These are phyloP conservation scores for Acacia crassicarpa DNA, from an alignment of 306 rosid species.

Conservation along the genomic window DNA sequence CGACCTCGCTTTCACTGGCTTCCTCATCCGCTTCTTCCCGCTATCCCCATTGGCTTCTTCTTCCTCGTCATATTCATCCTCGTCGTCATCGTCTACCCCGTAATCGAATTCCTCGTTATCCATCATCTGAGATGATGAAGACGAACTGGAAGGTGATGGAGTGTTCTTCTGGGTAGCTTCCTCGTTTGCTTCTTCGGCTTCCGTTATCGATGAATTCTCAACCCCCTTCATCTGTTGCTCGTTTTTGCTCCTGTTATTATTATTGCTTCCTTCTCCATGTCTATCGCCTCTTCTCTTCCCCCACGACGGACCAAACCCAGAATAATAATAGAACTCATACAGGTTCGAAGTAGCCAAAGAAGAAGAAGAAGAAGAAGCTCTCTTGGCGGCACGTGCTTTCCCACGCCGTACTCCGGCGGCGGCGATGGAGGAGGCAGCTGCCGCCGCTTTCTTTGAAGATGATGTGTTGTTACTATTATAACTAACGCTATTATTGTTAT, in stretches of 20 bases:
- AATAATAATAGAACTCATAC: slow-evolving; percentile 74
- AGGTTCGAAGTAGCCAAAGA: slow-evolving; percentile 36
- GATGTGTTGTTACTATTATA: neutral
- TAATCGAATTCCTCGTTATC: slow-evolving; percentile 41
- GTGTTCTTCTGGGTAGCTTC: neutral
- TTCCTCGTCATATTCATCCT: slow-evolving; percentile 6
- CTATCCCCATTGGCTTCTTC: slow-evolving; percentile 18
- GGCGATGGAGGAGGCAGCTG: neutral
- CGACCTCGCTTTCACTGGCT: slow-evolving; percentile 87
- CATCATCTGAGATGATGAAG: slow-evolving; percentile 30
- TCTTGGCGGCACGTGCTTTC: slow-evolving; percentile 31
- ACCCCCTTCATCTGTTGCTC: neutral
- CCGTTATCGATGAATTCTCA: slow-evolving; percentile 6
- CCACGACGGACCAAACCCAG: slow-evolving; percentile 86
- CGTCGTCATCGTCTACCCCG: slow-evolving; percentile 52
- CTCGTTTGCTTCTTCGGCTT: neutral
- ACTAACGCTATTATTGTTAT: neutral
- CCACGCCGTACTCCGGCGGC: slow-evolving; percentile 24
- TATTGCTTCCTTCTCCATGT: slow-evolving; percentile 15
- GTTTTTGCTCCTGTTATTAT: neutral
- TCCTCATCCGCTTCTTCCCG: slow-evolving; percentile 69
- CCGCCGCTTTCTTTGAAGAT: slow-evolving; percentile 30
- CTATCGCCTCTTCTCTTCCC: slow-evolving; percentile 59
- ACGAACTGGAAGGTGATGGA: slow-evolving; percentile 8
- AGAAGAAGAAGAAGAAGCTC: neutral